Conservation (phyloP, 2,329 filamentous ascomycete species). For the Pestalotiopsis sp. region DNA sequence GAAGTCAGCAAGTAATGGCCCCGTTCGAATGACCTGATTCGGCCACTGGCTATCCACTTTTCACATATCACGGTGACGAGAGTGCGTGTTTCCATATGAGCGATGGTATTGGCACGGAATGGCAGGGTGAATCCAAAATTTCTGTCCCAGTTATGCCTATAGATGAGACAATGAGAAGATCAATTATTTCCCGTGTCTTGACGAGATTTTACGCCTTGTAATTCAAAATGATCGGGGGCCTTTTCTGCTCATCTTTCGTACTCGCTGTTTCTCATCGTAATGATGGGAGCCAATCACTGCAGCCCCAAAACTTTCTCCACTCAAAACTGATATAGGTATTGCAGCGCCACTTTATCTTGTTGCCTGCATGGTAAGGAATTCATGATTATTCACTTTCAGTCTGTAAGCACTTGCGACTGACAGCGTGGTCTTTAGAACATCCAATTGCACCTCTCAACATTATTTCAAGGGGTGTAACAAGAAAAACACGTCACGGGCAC, state of each 20-base stretch:
- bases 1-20: slow-evolving; percentile 33
- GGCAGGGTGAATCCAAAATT: not conserved
- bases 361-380: not conserved
- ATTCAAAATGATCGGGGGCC: not conserved
- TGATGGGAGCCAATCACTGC: not conserved
- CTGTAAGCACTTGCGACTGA: not conserved
- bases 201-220: not conserved
- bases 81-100: slow-evolving; percentile 1
- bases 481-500: not conserved
- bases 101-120: not conserved
- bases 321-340: not conserved
- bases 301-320: not conserved
- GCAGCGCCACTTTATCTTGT: not conserved
- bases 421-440: not conserved
- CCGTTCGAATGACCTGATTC: not conserved
- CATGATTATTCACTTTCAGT: not conserved
- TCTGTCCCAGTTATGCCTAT: not conserved
- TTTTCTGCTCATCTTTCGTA: not conserved
- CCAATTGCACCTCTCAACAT: no score
- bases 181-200: not conserved
- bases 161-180: slow-evolving; percentile 9
- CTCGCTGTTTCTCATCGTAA: not conserved
- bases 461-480: not conserved
- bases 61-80: not conserved
- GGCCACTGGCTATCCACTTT: not conserved